These are phyloP conservation scores for Purpureocillium takamizusanense DNA, from an alignment of 2,329 filamentous ascomycete species.

Conservation along the genomic window DNA sequence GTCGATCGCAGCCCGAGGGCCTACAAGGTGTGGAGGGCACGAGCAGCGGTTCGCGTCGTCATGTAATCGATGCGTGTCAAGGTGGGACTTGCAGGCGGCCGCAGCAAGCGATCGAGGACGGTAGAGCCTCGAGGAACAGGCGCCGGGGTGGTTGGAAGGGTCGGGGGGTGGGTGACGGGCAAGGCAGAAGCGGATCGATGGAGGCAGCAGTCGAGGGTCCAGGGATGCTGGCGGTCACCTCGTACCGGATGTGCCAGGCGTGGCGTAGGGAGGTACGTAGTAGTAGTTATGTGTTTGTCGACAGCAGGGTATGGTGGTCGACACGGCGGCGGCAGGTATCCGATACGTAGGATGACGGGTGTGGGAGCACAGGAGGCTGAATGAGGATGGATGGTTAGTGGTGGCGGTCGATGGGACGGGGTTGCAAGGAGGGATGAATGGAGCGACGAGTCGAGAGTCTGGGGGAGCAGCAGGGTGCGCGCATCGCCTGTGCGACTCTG, in stretches of 20 bases:
- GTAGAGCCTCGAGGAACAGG: too few relatives aligned
- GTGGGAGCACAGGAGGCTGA: conserved; percentile 13
- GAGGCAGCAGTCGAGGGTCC: conserved; percentile 4
- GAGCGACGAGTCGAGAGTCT: background rate
- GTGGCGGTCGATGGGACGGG: background rate
- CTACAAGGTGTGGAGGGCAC: conserved; percentile 26
- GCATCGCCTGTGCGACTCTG: background rate
- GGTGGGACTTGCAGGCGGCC: background rate
- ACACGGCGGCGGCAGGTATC: conserved; percentile 17
- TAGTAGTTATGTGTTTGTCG: too few relatives aligned
- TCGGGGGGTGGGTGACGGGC: conserved; percentile 1
- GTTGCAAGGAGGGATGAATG: background rate
- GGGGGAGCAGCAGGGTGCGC: background rate
- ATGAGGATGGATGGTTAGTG: conserved; percentile 12
- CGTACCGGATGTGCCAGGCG: too few relatives aligned
- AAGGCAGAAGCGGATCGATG: conserved; percentile 9
- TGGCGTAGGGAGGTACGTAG: too few relatives aligned
- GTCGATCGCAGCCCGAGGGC: conserved; percentile 24
- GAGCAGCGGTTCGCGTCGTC: conserved; percentile 23
- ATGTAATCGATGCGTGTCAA: conserved; percentile 25
- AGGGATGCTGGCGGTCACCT: too few relatives aligned
- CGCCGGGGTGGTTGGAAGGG: too few relatives aligned
- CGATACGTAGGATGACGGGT: conserved; percentile 19
- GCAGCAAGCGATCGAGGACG: conserved; percentile 1
- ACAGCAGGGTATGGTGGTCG: background rate